Base-by-base conservation (phyloP, 1,284 basidiomycete species). In the Neotropicomus parvogracilis region DNA sequence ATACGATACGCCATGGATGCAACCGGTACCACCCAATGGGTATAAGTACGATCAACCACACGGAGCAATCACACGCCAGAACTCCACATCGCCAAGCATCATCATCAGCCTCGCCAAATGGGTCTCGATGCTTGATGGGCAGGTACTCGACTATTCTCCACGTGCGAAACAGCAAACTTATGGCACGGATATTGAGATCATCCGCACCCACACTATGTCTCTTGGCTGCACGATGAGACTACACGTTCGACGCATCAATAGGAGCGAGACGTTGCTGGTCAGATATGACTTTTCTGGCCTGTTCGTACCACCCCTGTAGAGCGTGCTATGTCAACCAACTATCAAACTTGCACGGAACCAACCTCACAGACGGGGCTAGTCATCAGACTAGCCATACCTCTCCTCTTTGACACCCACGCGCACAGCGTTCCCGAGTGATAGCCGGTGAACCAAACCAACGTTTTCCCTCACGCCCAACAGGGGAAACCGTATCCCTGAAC, bases 391-490 rank as follows among this genome's bases (percentile, higher is more conserved):
- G n/a, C n/a, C n/a, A n/a, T n/a, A n/a, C n/a, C n/a, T n/a, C n/a
- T n/a, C n/a, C n/a, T n/a, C n/a, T n/a, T n/a, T n/a, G n/a, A n/a
- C n/a, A n/a, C n/a, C n/a, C 13, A 54, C 65, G 17, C 31, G 68
- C 67, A 69, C 65, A 29, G 69, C 24, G 24, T n/a, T n/a, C n/a
- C 67, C 0, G 64, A 65, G 19, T 69, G 67, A 17, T 51, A 54
- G 10, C 64, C 67, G 1, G 65, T 53, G 43, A 68, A 66, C 67
- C 64, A 69, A 26, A 66, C 64, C 38, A 16, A 39, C 26, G 7
- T 39, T 24, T 1, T 16, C 16, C 26, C 37, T 28, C 9, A 27
- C 26, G 16, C 4, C 37, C 37, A 28, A 39, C 37, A 17, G 37
- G 27, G 10, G 37, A 39, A 11, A 39, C 26, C 3, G 26, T 28